Evolutionary conservation across 2,329 filamentous ascomycete species (phyloP), one percentile per base, ranked within the genome.

Genomic region (Colletotrichum horii): DNA sequence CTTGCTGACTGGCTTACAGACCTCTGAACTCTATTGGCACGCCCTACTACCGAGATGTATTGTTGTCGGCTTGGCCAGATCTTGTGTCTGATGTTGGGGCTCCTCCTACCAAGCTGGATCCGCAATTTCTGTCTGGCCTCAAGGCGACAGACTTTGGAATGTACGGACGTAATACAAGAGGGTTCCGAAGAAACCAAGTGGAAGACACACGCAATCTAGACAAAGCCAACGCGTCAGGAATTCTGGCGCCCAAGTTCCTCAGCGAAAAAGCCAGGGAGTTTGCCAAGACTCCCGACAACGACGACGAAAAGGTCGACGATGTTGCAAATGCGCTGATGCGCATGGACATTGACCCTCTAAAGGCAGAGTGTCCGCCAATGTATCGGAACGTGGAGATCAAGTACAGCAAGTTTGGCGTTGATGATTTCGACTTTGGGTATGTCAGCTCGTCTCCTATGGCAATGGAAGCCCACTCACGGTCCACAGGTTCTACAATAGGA

Each of bases 321-420:
- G 87, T 93, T 3, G 86, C 89, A 55, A 92, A 94, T 74, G 89
- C 92, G 1, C 84, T 96, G 75, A 91, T 91, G n/a, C 92, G 93
- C 48, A 87, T 91, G 71, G 93, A 94, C 70, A 87, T 96, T 5
- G 93, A 94, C 77, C 93, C 94, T 78, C 91, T 94, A 71, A 94
- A 95, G 78, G 92, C 94, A 55, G 96, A 98, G 72, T 94, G 97
- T 6, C 94, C 96, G 26, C 91, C 94, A 11, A 95, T 97, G 87
- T 99, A 99, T 83, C 93, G 94, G 78, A 96, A 96, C 80, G 94
- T 98, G 14, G 96, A 98, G 83, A 99, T 99, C 86, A 98, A 98
- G 83, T 99, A 98, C 87, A 98, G 96, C 88, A 97, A 96, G 82
- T 99, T 98, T 84, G 97, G 97, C 24, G 96, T 99, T n/a, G 96